Base-by-base conservation (phyloP, 2,329 filamentous ascomycete species). In the Lecanicillium sp. region DNA sequence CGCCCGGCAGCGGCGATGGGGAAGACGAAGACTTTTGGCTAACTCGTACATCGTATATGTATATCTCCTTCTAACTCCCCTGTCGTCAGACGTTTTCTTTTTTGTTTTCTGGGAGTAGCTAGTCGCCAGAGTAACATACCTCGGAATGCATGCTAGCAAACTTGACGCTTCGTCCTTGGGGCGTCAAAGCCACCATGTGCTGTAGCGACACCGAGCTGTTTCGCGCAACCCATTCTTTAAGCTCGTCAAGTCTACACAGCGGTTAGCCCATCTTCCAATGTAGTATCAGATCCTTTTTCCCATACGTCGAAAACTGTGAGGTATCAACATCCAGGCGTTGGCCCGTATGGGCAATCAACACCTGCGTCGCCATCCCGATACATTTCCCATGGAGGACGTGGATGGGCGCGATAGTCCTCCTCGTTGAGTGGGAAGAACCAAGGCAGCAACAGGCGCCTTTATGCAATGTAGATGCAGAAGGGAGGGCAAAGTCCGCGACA, bases 341-440 rank as follows among this genome's bases (percentile, higher is more conserved):
- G 70, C 90, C 90, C 64, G 85, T 88, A 68, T 94, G 89, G 73
- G 87, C 88, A 59, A 95, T 82, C 70, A 87, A 85, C 64, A 95
- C 81, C 68, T 86, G 80, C 60, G 90, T 78, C 69, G 85, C 84
- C 87, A 94, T 94, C 65, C 71, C 75, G 65, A 68, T 66, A 66
- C 70, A 73, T 72, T 55, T 64, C 64, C 59, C 53, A 51, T 52
- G 43, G 42, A 51, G 50, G 48, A 46, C 35, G 40, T 48, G 48
- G 48, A 52, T 48, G 53, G 48, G 47, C 22, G 11, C 22, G 22
- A 25, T 11, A 25, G 22, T 25, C 22, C 22, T 7, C 22, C 22
- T 6, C 6, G 6, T 7, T 25, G 22, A 11, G 22, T 7, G 22
- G 7, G 22, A 25, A 25, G 22, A 17, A 32, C 45, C 44, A 47